These are phyloP conservation scores for Didymella pomorum DNA, from an alignment of 2,329 filamentous ascomycete species.

Conservation along the genomic window DNA sequence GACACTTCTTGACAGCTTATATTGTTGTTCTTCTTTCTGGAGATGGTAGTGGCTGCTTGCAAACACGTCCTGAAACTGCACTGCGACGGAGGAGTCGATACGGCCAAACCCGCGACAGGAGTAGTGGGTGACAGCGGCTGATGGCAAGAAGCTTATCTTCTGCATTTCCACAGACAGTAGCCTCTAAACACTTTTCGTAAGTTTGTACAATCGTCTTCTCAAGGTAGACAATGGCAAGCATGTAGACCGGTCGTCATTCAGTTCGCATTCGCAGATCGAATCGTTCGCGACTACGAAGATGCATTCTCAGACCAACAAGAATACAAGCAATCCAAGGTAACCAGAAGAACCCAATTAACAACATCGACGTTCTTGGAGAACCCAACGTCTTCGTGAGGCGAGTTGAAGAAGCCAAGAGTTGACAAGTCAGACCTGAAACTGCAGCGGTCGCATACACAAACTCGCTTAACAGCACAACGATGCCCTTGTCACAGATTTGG, in stretches of 20 bases:
- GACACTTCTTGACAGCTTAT: constrained; percentile 3
- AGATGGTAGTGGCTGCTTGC: constrained; percentile 32
- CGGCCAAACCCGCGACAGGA: constrained; percentile 17
- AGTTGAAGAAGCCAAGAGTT: constrained; percentile 8
- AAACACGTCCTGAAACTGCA: constrained; percentile 40
- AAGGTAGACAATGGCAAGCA: too few relatives aligned
- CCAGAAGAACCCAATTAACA: too few relatives aligned
- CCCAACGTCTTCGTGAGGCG: neutral
- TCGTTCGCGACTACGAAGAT: neutral
- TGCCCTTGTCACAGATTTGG: constrained; percentile 21
- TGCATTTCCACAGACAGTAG: neutral
- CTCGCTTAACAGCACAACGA: constrained; percentile 19
- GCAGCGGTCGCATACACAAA: constrained; percentile 14
- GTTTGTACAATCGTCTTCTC: too few relatives aligned
- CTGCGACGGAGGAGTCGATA: constrained; percentile 39
- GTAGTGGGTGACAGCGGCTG: constrained; percentile 18
- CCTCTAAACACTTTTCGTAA: neutral
- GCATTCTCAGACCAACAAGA: neutral
- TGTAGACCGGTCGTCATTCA: too few relatives aligned
- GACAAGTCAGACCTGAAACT: constrained; percentile 13
- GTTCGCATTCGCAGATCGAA: too few relatives aligned
- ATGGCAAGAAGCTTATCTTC: constrained; percentile 8
- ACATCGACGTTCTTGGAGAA: neutral
- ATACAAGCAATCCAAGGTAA: neutral
- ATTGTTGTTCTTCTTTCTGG: constrained; percentile 15